Evolutionary conservation across 139 green algal species (phyloP).

Genomic region (Desmodesmus armatus): DNA sequence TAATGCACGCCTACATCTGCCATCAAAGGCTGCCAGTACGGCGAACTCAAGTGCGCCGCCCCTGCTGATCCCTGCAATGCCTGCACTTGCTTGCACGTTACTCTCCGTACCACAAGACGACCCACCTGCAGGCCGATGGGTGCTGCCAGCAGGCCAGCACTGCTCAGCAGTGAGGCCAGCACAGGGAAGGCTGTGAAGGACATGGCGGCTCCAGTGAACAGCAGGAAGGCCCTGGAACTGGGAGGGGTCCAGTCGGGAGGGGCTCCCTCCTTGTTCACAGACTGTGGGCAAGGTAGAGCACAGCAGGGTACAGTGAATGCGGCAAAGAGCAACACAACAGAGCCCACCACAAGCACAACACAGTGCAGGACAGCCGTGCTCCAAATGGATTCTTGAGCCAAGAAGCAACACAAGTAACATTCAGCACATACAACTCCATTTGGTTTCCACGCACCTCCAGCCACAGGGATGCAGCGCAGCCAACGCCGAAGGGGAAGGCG

Average conservation of each 20-base stretch:
- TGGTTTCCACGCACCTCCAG: not conserved
- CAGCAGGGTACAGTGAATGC: not conserved
- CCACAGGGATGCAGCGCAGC: slow-evolving; percentile 41
- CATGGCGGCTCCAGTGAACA: slow-evolving; percentile 61
- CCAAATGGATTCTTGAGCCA: too few species aligned
- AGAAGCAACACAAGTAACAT: too few species aligned
- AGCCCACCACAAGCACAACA: too few species aligned
- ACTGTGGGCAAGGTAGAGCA: not conserved
- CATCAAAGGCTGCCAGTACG: too few species aligned
- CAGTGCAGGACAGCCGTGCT: too few species aligned
- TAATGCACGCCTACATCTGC: not conserved
- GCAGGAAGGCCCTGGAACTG: slow-evolving; percentile 47
- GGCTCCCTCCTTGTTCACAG: slow-evolving; percentile 42
- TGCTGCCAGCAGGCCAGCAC: not conserved
- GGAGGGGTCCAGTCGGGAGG: slow-evolving; percentile 16
- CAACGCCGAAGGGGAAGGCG: slow-evolving; percentile 56
- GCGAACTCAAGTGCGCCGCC: too few species aligned
- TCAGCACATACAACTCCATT: too few species aligned
- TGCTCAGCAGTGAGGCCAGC: slow-evolving; percentile 20
- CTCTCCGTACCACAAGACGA: too few species aligned
- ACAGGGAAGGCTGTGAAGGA: slow-evolving; percentile 66
- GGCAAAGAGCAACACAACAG: not conserved
- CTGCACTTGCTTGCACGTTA: not conserved
- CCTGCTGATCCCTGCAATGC: too few species aligned
- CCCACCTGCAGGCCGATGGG: slow-evolving; percentile 30